Evolutionary conservation across 768 basidiomycete species (phyloP), one percentile per base, ranked within the genome.

Genomic region (Paxillus involutus): DNA sequence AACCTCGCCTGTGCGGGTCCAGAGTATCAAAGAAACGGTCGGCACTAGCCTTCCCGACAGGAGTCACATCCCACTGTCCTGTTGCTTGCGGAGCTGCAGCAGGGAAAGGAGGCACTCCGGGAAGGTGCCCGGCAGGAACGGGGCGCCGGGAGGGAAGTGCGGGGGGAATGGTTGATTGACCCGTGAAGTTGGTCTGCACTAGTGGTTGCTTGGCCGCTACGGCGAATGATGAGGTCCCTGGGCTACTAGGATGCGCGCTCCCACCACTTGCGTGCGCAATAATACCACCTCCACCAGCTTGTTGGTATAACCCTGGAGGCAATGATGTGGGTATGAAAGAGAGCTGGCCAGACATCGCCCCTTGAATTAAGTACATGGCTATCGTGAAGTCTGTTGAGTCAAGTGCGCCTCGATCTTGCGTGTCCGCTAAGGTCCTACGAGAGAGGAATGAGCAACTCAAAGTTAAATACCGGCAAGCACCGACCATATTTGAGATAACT

Each of bases 301-400:
- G 86, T 57, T 96, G 93, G 64, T 94, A 95, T 17, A 96, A 66
- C 44, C 85, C 88, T 3, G 89, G 87, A 19, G 96, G 94, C 16
- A 98, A 79, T 3, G 79, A 73, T 6, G 80, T 70, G 35, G 94
- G 94, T 47, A 95, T 79, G 56, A 79, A 80, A 48, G 85, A 75
- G 51, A 92, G 74, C 57, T 87, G 81, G 51, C 82, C 82, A 49
- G 88, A 84, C 94, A 98, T 97, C 37, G 82, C 75, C n/a, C 83
- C 88, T 71, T 98, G 94, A 59, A 98, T 94, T 66, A 98, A 83
- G 71, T 92, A 93, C 94, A 97, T 95, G 39, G 88, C 97, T 64
- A 99, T 84, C 55, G 89, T 87, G 67, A 99, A 99, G 72, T 99
- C 97, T 43, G 88, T 79, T 14, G 84, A 75, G 69, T 99, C 97